Conservation (phyloP, 768 basidiomycete species). For the Saitozyma podzolica region DNA sequence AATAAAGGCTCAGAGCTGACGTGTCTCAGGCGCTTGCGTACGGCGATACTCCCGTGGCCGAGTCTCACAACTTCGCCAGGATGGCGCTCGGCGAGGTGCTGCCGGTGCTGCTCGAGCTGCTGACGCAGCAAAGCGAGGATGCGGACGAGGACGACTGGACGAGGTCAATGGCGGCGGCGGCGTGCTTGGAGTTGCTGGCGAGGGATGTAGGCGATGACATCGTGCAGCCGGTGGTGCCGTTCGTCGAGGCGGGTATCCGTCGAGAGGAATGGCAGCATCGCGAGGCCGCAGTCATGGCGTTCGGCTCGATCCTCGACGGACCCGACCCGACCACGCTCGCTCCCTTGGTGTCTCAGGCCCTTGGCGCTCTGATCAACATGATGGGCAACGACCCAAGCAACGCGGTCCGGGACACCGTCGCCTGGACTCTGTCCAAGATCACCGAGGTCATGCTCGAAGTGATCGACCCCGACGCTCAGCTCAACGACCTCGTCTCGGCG, state of each 20-base stretch:
- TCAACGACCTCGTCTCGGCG: slow-evolving; percentile 77
- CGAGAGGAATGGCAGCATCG: slow-evolving; percentile 88
- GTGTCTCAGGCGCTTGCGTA: slow-evolving; percentile 76
- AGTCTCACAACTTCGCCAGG: slow-evolving; percentile 89
- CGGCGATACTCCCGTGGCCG: slow-evolving; percentile 68
- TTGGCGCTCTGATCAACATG: slow-evolving; percentile 92
- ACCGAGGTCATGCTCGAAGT: slow-evolving; percentile 82
- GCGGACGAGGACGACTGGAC: slow-evolving; percentile 99
- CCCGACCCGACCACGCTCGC: slow-evolving; percentile 84
- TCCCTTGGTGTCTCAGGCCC: slow-evolving; percentile 88
- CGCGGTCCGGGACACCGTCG: slow-evolving; percentile 93
- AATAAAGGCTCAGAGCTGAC: slow-evolving; percentile 2
- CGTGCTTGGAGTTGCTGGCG: slow-evolving; percentile 83
- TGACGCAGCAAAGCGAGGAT: slow-evolving; percentile 92
- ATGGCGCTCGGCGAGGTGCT: slow-evolving; percentile 91
- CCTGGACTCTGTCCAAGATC: slow-evolving; percentile 95
- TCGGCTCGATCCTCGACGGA: slow-evolving; percentile 95
- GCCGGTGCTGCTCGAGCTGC: slow-evolving; percentile 81
- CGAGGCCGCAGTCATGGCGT: slow-evolving; percentile 97
- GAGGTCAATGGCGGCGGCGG: slow-evolving; percentile 93
- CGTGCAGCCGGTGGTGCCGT: slow-evolving; percentile 90
- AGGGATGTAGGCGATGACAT: slow-evolving; percentile 86
- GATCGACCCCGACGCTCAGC: slow-evolving; percentile 85
- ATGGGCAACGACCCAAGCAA: slow-evolving; percentile 75
- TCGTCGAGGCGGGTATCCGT: slow-evolving; percentile 96